Evolutionary conservation across 805 yeast species (phyloP).

Genomic region (Saccharomycodes ludwigii): DNA sequence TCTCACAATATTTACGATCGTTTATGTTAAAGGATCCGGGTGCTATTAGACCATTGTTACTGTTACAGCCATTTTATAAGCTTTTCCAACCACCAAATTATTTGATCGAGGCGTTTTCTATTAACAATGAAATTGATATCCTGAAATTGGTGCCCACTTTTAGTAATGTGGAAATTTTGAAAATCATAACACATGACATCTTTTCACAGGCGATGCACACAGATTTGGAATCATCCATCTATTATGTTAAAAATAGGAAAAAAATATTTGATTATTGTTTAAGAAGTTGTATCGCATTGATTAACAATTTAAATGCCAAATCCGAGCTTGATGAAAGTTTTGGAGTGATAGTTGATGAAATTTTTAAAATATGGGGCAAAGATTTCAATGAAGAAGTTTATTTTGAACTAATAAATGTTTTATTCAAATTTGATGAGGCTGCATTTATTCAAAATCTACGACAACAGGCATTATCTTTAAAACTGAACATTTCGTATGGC

Average conservation of each 20-base stretch:
- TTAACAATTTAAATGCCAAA: conserved; percentile 1
- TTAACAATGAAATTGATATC: conserved; percentile 16
- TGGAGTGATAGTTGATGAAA: conserved; percentile 4
- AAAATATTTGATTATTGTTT: conserved; percentile 17
- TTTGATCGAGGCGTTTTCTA: conserved; percentile 22
- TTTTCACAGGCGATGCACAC: conserved; percentile 13
- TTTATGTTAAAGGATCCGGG: conserved; percentile 18
- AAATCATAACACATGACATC: conserved; percentile 12
- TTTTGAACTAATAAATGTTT: conserved; percentile 11
- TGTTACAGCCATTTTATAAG: conserved; percentile 16
- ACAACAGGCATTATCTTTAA: conserved; percentile 14
- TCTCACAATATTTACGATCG: conserved; percentile 12
- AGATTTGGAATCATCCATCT: conserved; percentile 11
- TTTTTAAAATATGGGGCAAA: conserved; percentile 18
- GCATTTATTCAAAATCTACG: conserved; percentile 9
- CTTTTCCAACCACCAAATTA: conserved; percentile 15
- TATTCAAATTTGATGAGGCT: conserved; percentile 8
- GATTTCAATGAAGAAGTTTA: conserved; percentile 17
- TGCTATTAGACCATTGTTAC: conserved; percentile 20
- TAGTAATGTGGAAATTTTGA: conserved; percentile 6
- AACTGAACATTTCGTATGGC: conserved; percentile 18
- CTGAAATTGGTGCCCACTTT: conserved; percentile 10
- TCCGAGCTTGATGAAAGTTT: conserved; percentile 2
- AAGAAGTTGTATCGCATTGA: conserved; percentile 6
- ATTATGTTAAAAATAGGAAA: conserved; percentile 19